Percentiles rank a stretch among this genome's conserved stretches.
phyloP scores from a whole-genome alignment of 108 stramenopile species.

The Conticribra weissflogii region DNA sequence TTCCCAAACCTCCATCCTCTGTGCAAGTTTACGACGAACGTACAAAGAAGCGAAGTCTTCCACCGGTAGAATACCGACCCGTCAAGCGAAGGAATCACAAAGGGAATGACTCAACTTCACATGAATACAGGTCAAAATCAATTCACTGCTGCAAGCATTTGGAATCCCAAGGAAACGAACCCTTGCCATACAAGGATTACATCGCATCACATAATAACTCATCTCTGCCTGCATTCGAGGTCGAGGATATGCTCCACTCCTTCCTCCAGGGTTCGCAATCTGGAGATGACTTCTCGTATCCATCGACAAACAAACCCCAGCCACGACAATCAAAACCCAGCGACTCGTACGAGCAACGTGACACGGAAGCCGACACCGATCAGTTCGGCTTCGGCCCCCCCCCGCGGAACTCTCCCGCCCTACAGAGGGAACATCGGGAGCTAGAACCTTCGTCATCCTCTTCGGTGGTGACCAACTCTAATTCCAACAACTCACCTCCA shows the following conservation, averaged over 20 bases:
- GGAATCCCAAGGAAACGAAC: neutral
- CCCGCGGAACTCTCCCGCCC: conserved; percentile 20
- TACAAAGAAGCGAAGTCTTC: too few relatives aligned
- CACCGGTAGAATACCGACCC: too few relatives aligned
- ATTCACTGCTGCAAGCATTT: too few relatives aligned
- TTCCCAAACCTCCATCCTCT: too few relatives aligned
- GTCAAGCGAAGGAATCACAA: too few relatives aligned
- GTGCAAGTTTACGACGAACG: too few relatives aligned
- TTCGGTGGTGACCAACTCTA: conserved; percentile 30
- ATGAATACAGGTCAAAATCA: too few relatives aligned
- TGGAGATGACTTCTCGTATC: neutral
- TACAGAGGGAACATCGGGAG: conserved; percentile 24
- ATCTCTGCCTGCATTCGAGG: neutral
- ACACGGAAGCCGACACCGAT: conserved; percentile 18
- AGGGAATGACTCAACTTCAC: too few relatives aligned
- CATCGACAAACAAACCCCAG: too few relatives aligned
- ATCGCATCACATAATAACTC: neutral
- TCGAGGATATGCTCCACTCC: neutral
- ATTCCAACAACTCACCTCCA: too few relatives aligned
- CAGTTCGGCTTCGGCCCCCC: conserved; percentile 41
- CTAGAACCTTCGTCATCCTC: conserved; percentile 33
- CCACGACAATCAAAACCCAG: neutral
- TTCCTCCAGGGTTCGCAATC: neutral
- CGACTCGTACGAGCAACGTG: conserved; percentile 48
- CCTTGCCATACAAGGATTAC: neutral